Evolutionary conservation across 495 filamentous ascomycete species (phyloP).

Genomic region (Lasiosphaeria ovina): DNA sequence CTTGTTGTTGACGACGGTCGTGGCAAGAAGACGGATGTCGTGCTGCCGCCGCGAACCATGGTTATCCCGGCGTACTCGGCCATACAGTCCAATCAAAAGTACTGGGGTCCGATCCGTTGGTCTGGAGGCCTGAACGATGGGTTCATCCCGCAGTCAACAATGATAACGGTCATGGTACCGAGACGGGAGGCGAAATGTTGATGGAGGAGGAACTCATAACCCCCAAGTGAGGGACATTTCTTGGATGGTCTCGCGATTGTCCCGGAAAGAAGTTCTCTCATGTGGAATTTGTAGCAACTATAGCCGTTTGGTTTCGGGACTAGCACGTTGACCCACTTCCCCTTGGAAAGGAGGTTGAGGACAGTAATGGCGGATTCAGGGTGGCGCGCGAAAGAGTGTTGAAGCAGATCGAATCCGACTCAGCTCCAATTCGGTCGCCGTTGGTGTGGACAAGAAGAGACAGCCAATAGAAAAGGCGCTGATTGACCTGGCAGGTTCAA

Average conservation of each 20-base stretch:
- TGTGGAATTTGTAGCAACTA: conserved; percentile 53
- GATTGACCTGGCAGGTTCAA: too few species aligned
- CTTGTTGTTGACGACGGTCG: conserved; percentile 13
- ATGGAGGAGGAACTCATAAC: conserved; percentile 29
- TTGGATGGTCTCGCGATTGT: conserved; percentile 52
- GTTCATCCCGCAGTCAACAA: conserved; percentile 15
- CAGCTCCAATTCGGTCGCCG: conserved; percentile 23
- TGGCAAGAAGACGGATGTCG: neutral
- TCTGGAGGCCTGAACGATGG: conserved; percentile 35
- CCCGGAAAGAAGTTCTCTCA: conserved; percentile 53
- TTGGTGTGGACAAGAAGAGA: conserved; percentile 23
- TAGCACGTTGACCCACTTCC: conserved; percentile 31
- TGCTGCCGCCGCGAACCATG: conserved; percentile 23
- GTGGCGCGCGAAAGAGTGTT: conserved; percentile 32
- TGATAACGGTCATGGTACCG: neutral
- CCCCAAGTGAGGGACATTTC: conserved; percentile 38
- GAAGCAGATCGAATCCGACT: conserved; percentile 34
- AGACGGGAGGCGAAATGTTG: too few species aligned
- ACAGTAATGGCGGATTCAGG: conserved; percentile 22
- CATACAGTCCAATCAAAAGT: conserved; percentile 25
- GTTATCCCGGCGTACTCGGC: conserved; percentile 14
- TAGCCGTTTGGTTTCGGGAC: conserved; percentile 43
- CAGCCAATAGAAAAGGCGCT: neutral
- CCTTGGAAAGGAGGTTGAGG: conserved; percentile 15
- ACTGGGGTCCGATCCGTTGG: conserved; percentile 32